Evolutionary conservation across 805 yeast genomes (phyloP), one percentile per base, ranked within the genome.

Genomic region (Saccharomycopsis fibuligera): DNA sequence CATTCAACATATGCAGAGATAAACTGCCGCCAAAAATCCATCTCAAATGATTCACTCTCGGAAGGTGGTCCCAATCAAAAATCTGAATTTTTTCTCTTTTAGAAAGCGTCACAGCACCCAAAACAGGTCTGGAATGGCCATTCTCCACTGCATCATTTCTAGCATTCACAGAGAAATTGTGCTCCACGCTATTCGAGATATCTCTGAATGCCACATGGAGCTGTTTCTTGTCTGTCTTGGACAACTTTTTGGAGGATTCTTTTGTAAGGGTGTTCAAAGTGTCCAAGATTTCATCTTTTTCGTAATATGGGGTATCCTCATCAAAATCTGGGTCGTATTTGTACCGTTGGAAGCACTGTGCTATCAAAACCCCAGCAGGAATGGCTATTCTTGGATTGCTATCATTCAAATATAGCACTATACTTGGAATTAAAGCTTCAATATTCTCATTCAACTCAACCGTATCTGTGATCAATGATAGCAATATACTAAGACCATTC

Each of bases 191-290:
- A 33, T 63, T 63, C 36, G 73, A 61, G 17, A 80, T 77, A 51
- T 81, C 83, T 58, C 81, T 69, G 61, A 81, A 78, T 1, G 81
- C 68, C 1, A 86, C 74, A 53, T 78, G 76, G 23, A 77, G 68
- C 35, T 75, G 79, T 51, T 73, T 74, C 60, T 78, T 81, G 53
- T 80, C 86, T 58, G 76, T 78, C 56, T 83, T 83, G 24, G 82
- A 74, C 2, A 79, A 59, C 45, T 71, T 76, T 50, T 80, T 79
- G 4, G 81, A 68, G 0, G 84, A 75, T 21, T 75, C 72, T 38
- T 70, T 73, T 1, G 76, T 64, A 38, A 81, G 64, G 31, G 69
- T 63, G 23, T 67, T 66, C 27, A 77, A 60, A 3, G 67, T 66
- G 19, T 62, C 58, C 27, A 67, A 60, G 8, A 80, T 57, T 23